A percentile compares a stretch with the other conserved stretches of the same genome.
Evolutionary conservation across 2,329 filamentous ascomycete species (phyloP).

Genomic region (Colletotrichum musicola): DNA sequence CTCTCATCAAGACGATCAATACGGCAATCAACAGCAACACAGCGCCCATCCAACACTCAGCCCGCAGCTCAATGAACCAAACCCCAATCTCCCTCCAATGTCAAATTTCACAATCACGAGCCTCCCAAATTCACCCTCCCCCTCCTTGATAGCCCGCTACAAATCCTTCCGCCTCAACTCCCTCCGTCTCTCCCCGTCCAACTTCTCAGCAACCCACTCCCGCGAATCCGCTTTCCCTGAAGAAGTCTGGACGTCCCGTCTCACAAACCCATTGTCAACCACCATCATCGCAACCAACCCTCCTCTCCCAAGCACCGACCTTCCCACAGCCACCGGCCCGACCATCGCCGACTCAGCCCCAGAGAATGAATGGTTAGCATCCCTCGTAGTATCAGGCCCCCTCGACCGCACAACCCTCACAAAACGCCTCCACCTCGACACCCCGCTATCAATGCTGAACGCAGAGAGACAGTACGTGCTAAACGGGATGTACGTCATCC

Average conservation of each 20-base stretch:
- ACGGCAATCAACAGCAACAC: too few relatives aligned
- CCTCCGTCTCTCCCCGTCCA: constrained; percentile 24
- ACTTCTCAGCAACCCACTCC: constrained; percentile 31
- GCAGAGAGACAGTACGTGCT: constrained; percentile 11
- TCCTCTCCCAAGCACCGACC: too few relatives aligned
- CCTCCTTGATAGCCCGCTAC: constrained; percentile 8
- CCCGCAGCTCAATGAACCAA: background rate
- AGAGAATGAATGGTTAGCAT: constrained; percentile 18
- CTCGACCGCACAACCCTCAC: constrained; percentile 13
- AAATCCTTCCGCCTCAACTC: constrained; percentile 32
- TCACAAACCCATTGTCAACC: constrained; percentile 20
- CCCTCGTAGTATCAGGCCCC: constrained; percentile 19
- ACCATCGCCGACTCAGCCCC: too few relatives aligned
- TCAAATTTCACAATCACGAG: background rate
- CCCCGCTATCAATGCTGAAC: background rate
- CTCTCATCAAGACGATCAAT: too few relatives aligned
- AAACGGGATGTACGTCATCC: constrained; percentile 35
- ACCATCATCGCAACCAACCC: constrained; percentile 21
- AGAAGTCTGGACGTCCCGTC: constrained; percentile 20
- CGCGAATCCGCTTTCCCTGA: constrained; percentile 23
- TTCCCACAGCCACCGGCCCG: too few relatives aligned
- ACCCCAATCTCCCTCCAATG: background rate
- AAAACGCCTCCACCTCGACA: constrained; percentile 1
- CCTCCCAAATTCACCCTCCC: constrained; percentile 21
- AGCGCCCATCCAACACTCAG: too few relatives aligned